phyloP scores from a whole-genome alignment of 1,284 basidiomycete genomes.

The Tilletia indica region DNA sequence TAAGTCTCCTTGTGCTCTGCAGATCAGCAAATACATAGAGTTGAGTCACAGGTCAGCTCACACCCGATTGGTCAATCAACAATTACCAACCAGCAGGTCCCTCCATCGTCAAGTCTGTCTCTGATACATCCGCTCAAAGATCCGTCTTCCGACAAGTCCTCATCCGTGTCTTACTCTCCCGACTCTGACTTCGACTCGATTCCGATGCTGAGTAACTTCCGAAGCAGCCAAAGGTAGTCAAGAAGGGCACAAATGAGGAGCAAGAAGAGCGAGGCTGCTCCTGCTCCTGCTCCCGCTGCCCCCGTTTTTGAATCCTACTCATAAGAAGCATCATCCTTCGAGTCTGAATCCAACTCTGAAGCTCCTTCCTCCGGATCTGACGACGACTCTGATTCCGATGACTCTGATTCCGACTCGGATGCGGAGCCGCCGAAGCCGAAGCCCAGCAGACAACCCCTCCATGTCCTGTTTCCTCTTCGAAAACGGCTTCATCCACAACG shows the following conservation, averaged over 20 bases:
- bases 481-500: slow-evolving; percentile 75
- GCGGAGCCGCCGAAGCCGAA: slow-evolving; percentile 15
- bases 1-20: too few relatives aligned
- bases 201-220: slow-evolving; percentile 27
- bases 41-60: too few relatives aligned
- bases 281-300: too few relatives aligned
- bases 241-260: neutral
- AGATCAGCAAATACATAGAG: too few relatives aligned
- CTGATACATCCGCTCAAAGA: neutral
- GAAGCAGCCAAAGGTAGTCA: neutral
- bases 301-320: too few relatives aligned
- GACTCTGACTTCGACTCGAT: slow-evolving; percentile 22
- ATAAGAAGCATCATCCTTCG: too few relatives aligned
- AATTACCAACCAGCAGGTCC: too few relatives aligned
- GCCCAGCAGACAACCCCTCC: slow-evolving; percentile 74
- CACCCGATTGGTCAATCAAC: too few relatives aligned
- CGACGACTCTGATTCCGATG: slow-evolving; percentile 22
- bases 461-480: slow-evolving; percentile 81
- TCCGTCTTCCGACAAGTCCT: neutral
- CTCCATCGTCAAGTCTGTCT: too few relatives aligned
- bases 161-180: slow-evolving; percentile 18
- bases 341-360: too few relatives aligned
- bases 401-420: slow-evolving; percentile 16
- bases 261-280: too few relatives aligned
- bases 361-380: slow-evolving; percentile 20